phyloP scores from a whole-genome alignment of 192 early-diverging fungal species.

The Backusella psychrophila region DNA sequence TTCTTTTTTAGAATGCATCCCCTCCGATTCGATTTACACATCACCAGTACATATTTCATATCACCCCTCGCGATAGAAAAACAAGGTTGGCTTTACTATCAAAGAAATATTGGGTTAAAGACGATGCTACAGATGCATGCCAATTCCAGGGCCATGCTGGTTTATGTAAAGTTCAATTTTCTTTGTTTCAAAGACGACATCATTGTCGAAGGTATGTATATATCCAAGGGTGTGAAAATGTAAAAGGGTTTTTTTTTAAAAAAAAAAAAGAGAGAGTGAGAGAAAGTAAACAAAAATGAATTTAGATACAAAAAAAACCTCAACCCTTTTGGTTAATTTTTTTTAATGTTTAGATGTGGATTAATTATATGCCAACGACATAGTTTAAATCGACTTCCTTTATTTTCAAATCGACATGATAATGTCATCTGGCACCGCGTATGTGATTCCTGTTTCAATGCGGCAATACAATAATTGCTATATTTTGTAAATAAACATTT shows the following conservation, averaged over 20 bases:
- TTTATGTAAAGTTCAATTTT: constrained; percentile 16
- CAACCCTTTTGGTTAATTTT: not conserved
- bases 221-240: not conserved
- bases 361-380: constrained; percentile 27
- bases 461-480: not conserved
- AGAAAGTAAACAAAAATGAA: not conserved
- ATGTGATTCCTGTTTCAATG: constrained; percentile 22
- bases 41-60: constrained; percentile 23
- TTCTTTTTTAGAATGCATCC: not conserved
- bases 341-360: constrained; percentile 22
- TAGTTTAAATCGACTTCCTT: constrained; percentile 26
- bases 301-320: too few relatives aligned
- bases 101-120: constrained; percentile 20
- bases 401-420: constrained; percentile 10
- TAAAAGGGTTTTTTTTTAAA: not conserved
- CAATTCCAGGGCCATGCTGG: constrained; percentile 15
- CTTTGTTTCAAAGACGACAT: constrained; percentile 27
- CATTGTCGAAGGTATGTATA: constrained; percentile 30
- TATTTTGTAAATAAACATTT: not conserved
- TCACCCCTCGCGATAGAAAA: constrained; percentile 13
- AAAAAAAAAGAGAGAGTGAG: not conserved
- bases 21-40: not conserved
- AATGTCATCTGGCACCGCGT: constrained; percentile 17
- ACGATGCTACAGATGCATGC: constrained; percentile 16
- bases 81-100: constrained; percentile 18